Evolutionary conservation across 2,329 filamentous ascomycete genomes (phyloP).

Genomic region (Triangularia verruculosa): DNA sequence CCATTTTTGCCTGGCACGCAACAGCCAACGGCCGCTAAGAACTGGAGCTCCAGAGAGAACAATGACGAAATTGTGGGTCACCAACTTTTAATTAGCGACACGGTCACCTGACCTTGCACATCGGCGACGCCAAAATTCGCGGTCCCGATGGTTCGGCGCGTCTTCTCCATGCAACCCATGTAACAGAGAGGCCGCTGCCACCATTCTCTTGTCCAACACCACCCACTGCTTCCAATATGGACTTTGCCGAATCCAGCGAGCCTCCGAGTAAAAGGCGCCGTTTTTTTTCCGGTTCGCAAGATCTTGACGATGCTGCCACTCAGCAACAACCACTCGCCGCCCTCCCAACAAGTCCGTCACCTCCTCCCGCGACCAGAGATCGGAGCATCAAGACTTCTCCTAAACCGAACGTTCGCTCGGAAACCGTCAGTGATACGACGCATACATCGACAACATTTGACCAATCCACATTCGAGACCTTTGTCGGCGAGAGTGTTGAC

Average conservation of each 20-base stretch:
- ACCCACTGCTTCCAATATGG: conserved; percentile 16
- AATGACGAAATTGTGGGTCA: conserved; percentile 9
- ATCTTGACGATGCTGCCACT: conserved; percentile 13
- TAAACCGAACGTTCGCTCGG: background rate
- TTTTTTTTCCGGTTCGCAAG: conserved; percentile 40
- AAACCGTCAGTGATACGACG: background rate
- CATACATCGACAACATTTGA: conserved; percentile 48
- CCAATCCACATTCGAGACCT: conserved; percentile 54
- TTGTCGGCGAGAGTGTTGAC: conserved; percentile 57
- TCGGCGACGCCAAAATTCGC: conserved; percentile 25
- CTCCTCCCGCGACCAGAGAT: conserved; percentile 5
- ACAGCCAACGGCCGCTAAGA: background rate
- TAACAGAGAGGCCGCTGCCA: too few species aligned
- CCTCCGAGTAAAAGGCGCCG: conserved; percentile 47
- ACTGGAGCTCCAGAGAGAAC: background rate
- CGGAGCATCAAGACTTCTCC: background rate
- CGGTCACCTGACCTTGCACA: conserved; percentile 24
- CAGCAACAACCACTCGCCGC: background rate
- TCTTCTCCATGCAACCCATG: conserved; percentile 19
- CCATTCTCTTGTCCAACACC: background rate
- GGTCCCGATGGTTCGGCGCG: conserved; percentile 20
- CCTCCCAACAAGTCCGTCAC: background rate
- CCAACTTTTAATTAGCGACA: conserved; percentile 8
- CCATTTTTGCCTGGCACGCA: background rate
- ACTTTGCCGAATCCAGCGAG: conserved; percentile 30